Evolutionary conservation across 2,329 filamentous ascomycete species (phyloP).

Genomic region (Paecilomyces variotii): DNA sequence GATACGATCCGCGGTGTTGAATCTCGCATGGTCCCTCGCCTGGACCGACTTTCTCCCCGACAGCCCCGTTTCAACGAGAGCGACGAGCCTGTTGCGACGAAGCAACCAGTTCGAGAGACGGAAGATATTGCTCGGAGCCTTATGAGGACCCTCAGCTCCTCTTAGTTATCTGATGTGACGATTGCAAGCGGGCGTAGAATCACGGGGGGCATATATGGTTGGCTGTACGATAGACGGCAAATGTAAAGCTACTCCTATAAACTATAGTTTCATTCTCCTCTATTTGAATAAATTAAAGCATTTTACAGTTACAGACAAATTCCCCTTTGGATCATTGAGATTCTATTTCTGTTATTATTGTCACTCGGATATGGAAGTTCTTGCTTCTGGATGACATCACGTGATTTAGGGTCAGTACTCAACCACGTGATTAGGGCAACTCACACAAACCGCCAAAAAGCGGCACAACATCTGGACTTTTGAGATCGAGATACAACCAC

Average conservation of each 20-base stretch:
- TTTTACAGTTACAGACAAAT: conserved; percentile 2
- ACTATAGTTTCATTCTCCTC: conserved; percentile 7
- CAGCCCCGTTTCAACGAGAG: conserved; percentile 11
- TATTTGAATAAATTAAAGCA: conserved; percentile 19
- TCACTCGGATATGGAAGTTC: background rate
- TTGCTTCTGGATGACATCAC: conserved; percentile 1
- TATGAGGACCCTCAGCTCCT: conserved; percentile 20
- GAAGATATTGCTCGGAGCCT: conserved; percentile 25
- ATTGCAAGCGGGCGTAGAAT: background rate
- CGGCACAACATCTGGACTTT: background rate
- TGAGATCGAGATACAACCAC: background rate
- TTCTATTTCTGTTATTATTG: background rate
- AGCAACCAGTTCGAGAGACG: conserved; percentile 5
- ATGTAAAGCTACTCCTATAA: conserved; percentile 20
- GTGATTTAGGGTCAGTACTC: conserved; percentile 7
- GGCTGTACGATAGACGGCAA: conserved; percentile 28
- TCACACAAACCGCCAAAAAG: conserved; percentile 5
- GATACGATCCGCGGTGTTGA: conserved; percentile 16
- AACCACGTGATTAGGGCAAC: conserved; percentile 5
- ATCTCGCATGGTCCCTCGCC: conserved; percentile 18
- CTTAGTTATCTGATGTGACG: conserved; percentile 2
- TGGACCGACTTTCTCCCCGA: conserved; percentile 17
- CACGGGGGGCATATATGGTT: conserved; percentile 8
- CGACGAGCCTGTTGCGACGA: background rate
- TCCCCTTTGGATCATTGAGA: background rate